A percentile compares a stretch with the other conserved stretches of the same genome.
Conservation (phyloP, 192 early-diverging fungal genomes). For the Powellomyces hirtus region DNA sequence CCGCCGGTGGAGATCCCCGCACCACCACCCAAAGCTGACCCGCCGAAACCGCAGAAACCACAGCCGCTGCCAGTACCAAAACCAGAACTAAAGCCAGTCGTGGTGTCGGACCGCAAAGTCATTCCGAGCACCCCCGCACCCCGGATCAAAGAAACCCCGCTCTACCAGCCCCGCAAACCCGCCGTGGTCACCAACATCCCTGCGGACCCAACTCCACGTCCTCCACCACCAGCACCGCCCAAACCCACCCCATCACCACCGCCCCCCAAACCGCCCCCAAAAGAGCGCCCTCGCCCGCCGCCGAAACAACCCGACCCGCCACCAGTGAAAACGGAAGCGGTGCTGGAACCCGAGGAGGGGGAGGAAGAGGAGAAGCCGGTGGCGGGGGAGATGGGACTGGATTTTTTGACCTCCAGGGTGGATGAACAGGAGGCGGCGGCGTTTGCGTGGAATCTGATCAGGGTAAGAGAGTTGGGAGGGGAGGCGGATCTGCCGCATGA, state of each 20-base stretch:
- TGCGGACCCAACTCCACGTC: not conserved
- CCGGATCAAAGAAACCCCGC: too few relatives aligned
- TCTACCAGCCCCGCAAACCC: too few relatives aligned
- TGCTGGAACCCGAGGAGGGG: not conserved
- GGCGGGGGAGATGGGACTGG: too few relatives aligned
- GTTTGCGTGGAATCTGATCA: constrained; percentile 41
- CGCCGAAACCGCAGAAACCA: not conserved
- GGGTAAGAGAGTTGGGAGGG: constrained; percentile 11
- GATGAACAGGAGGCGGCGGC: constrained; percentile 21
- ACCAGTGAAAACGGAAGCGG: not conserved
- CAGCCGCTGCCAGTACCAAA: not conserved
- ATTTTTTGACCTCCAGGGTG: constrained; percentile 4
- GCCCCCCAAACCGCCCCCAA: not conserved
- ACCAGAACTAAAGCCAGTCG: too few relatives aligned
- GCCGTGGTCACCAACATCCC: too few relatives aligned
- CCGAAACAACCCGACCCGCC: not conserved
- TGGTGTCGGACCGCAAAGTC: too few relatives aligned
- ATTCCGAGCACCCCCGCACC: too few relatives aligned
- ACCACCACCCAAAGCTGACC: not conserved
- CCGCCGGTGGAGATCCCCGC: not conserved
- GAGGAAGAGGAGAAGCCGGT: too few relatives aligned
- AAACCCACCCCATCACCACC: constrained; percentile 1
- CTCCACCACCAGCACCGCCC: constrained; percentile 5
- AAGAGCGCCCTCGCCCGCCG: not conserved
- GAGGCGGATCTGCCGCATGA: constrained; percentile 30